These are phyloP conservation scores for Cucurbita pepo DNA, from an alignment of 306 rosid species.

Conservation along the genomic window DNA sequence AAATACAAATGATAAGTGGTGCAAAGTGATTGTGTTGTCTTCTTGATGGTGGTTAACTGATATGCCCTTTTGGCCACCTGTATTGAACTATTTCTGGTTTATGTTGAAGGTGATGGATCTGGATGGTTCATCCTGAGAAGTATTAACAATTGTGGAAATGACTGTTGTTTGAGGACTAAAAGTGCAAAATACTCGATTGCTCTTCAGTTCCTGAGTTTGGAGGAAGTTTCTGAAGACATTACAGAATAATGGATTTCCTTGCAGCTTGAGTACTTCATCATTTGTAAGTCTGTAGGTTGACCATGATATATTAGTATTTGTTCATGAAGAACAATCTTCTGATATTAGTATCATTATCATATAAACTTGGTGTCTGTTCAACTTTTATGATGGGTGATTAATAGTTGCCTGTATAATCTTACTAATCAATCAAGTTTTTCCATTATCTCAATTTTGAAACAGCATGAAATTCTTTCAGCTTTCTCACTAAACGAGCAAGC, in stretches of 20 bases:
- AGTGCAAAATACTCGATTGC: slow-evolving; percentile 67
- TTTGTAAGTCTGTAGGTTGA: background rate
- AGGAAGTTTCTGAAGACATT: slow-evolving; percentile 27
- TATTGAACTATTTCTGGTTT: background rate
- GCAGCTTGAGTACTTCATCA: background rate
- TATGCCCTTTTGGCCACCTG: background rate
- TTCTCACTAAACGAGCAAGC: background rate
- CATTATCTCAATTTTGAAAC: background rate
- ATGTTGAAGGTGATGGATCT: slow-evolving; percentile 39
- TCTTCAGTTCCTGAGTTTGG: slow-evolving; percentile 55
- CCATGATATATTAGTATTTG: background rate
- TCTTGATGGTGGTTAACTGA: background rate
- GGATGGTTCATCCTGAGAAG: slow-evolving; percentile 47
- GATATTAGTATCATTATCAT: background rate
- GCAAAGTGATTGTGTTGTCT: background rate
- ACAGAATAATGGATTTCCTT: slow-evolving; percentile 1
- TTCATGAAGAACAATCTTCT: background rate
- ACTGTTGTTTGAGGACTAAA: slow-evolving; percentile 10
- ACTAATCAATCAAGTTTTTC: background rate
- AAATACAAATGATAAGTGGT: background rate
- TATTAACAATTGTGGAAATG: slow-evolving; percentile 17
- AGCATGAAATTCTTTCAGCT: background rate
- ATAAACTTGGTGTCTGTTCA: background rate
- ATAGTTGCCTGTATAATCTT: background rate
- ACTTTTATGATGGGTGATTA: background rate